phyloP scores from a whole-genome alignment of 2,329 filamentous ascomycete species.

The Pseudogymnoascus sp. region DNA sequence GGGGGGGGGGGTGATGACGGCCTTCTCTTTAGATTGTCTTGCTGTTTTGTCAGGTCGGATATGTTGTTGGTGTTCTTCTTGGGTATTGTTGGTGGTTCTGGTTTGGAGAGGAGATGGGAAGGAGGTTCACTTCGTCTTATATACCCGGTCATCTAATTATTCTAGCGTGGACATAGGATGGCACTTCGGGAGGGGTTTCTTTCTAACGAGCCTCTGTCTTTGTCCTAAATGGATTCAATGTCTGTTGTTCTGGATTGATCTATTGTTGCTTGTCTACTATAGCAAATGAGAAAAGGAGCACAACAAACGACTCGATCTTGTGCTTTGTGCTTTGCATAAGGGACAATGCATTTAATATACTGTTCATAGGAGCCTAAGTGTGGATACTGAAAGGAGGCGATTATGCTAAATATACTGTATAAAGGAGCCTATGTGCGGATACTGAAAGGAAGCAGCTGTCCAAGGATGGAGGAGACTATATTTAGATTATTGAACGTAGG shows the following conservation, averaged over 20 bases:
- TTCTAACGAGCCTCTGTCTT: not conserved
- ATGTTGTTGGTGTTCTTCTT: not conserved
- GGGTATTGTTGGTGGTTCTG: not conserved
- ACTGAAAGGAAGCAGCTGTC: not conserved
- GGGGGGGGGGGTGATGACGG: no score
- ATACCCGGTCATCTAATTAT: not conserved
- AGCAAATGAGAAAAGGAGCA: not conserved
- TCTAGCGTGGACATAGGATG: not conserved
- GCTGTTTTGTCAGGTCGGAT: not conserved
- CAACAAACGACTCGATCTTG: not conserved
- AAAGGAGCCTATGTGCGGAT: not conserved
- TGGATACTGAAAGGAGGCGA: not conserved
- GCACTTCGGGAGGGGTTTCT: not conserved
- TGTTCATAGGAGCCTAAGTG: not conserved
- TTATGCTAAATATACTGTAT: not conserved
- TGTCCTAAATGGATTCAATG: not conserved
- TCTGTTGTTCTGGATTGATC: not conserved
- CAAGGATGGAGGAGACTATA: not conserved
- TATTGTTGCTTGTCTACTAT: not conserved
- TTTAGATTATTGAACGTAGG: no score
- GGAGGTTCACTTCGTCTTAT: not conserved
- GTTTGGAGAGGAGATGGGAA: not conserved
- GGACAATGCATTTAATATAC: not conserved
- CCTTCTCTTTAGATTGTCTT: not conserved
- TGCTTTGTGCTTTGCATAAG: not conserved